Evolutionary conservation across 139 green algal species (phyloP).

Genomic region (Tetradesmus obliquus): DNA sequence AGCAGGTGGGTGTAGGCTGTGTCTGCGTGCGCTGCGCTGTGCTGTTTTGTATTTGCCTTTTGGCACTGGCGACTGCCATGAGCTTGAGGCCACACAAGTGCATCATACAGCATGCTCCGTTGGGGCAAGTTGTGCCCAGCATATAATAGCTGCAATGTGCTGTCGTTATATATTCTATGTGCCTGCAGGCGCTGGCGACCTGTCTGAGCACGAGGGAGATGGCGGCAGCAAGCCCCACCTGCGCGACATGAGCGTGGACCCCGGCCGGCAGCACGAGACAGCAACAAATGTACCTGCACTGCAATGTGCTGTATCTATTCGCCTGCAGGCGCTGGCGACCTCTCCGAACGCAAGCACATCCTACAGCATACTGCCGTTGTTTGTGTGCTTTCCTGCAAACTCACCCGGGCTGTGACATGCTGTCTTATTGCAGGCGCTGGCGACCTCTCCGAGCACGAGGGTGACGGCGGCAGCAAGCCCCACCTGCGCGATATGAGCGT

Average conservation of each 20-base stretch:
- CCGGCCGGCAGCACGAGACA: background rate
- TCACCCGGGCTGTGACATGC: background rate
- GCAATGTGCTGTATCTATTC: background rate
- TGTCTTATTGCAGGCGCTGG: constrained; percentile 17
- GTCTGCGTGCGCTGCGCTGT: background rate
- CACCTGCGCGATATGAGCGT: constrained; percentile 31
- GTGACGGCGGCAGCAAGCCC: constrained; percentile 27
- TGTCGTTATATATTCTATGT: no score
- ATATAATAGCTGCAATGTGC: no score
- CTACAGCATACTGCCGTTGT: no score
- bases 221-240: constrained; percentile 15
- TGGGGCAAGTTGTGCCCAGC: no score
- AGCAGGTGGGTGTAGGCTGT: constrained; percentile 18
- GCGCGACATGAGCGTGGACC: constrained; percentile 28
- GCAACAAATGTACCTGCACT: no score
- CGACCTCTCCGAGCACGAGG: constrained; percentile 49
- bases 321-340: background rate
- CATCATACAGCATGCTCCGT: no score
- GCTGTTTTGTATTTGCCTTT: background rate
- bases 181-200: constrained; percentile 34
- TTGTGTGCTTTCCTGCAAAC: no score
- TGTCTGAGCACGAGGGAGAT: constrained; percentile 48
- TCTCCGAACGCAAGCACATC: no score
- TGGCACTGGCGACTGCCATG: no score
- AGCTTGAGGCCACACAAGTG: no score